phyloP scores from a whole-genome alignment of 2,329 filamentous ascomycete genomes.

The Ustulina deusta region DNA sequence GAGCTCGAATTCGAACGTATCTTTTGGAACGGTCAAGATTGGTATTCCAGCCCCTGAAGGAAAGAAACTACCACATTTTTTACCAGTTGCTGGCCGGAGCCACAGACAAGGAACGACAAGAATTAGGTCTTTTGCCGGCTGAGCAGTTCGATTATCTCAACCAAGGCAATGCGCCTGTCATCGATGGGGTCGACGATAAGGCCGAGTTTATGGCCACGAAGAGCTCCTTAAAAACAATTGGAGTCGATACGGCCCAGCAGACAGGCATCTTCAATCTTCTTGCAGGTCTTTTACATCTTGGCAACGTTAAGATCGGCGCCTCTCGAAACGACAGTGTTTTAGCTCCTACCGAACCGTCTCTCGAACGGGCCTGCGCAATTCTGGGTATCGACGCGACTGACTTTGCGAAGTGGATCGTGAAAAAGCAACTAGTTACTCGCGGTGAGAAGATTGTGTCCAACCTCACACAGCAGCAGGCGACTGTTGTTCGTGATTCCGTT shows the following conservation, averaged over 20 bases:
- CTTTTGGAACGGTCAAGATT: conserved; percentile 93
- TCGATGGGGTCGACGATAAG: conserved; percentile 95
- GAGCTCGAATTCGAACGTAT: conserved; percentile 96
- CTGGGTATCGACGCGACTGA: conserved; percentile 87
- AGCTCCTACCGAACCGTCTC: conserved; percentile 80
- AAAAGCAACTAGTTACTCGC: conserved; percentile 96
- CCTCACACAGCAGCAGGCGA: conserved; percentile 90
- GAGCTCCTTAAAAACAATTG: conserved; percentile 87
- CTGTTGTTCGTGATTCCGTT: conserved; percentile 95
- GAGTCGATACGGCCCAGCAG: conserved; percentile 80
- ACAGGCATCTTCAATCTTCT: conserved; percentile 88
- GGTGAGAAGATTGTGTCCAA: conserved; percentile 99
- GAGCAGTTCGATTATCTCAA: conserved; percentile 97
- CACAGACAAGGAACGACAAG: conserved; percentile 83
- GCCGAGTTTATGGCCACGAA: conserved; percentile 92
- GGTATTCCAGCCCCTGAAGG: conserved; percentile 96
- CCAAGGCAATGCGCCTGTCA: conserved; percentile 89
- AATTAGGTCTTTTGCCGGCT: conserved; percentile 81
- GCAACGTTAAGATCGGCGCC: conserved; percentile 95
- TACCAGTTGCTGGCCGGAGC: conserved; percentile 96
- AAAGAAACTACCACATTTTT: conserved; percentile 99
- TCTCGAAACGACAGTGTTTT: conserved; percentile 90
- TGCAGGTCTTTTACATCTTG: conserved; percentile 90
- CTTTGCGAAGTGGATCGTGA: conserved; percentile 98
- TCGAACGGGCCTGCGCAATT: conserved; percentile 84